A percentile compares a stretch with the other conserved stretches of the same genome.
phyloP scores from a whole-genome alignment of 495 filamentous ascomycete genomes.

The Astrothelium subdiscretum region DNA sequence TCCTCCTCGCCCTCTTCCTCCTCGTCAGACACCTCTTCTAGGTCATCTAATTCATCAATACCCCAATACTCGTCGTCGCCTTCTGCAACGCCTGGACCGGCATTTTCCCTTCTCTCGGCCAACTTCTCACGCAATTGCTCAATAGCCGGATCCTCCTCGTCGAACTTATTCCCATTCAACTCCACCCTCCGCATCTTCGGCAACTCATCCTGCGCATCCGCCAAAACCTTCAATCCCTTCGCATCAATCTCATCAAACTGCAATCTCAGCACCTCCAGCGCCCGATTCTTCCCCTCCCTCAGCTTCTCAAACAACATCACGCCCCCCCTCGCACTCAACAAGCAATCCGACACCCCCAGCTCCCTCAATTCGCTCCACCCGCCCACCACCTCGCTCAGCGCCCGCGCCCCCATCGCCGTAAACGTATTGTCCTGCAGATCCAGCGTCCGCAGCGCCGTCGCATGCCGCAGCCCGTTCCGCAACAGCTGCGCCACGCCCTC shows the following conservation, averaged over 20 bases:
- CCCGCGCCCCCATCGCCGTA: conserved; percentile 65
- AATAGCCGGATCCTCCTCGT: conserved; percentile 64
- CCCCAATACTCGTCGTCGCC: conserved; percentile 54
- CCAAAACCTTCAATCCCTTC: conserved; percentile 56
- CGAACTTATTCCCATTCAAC: conserved; percentile 91
- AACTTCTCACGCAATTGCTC: conserved; percentile 39
- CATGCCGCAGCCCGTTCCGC: conserved; percentile 59
- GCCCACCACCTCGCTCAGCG: conserved; percentile 59
- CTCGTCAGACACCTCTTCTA: conserved; percentile 59
- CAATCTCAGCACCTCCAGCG: conserved; percentile 65
- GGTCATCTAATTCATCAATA: conserved; percentile 69
- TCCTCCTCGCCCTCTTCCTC: conserved; percentile 65
- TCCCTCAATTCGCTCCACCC: conserved; percentile 68
- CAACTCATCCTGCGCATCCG: conserved; percentile 47
- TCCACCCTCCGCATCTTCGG: conserved; percentile 70
- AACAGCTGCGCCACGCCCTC: conserved; percentile 76
- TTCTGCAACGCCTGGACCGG: conserved; percentile 50
- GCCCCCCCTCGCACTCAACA: conserved; percentile 70
- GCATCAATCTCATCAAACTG: conserved; percentile 92
- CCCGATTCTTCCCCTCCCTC: conserved; percentile 58
- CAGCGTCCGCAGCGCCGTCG: conserved; percentile 52
- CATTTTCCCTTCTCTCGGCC: conserved; percentile 42
- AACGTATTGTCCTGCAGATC: conserved; percentile 98
- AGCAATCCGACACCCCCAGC: conserved; percentile 79
- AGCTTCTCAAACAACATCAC: conserved; percentile 61